These are phyloP conservation scores for Globisporangium rhizosaccharum DNA, from an alignment of 352 stramenopile genomes.

Conservation along the genomic window DNA sequence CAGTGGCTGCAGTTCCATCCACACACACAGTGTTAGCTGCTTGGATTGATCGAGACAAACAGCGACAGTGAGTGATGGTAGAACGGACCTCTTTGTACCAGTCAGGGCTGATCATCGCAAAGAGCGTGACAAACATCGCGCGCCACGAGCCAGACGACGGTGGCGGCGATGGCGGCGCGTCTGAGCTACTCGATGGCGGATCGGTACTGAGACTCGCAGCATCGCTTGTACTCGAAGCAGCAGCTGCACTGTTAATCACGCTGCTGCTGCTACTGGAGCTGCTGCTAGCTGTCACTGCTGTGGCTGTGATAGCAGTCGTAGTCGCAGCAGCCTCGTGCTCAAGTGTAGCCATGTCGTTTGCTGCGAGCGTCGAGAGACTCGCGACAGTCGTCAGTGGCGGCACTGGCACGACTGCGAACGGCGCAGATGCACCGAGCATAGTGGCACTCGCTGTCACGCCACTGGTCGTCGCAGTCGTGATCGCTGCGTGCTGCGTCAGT, in stretches of 20 bases:
- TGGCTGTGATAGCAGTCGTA: neutral
- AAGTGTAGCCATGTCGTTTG: conserved; percentile 1
- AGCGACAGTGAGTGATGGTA: too few relatives aligned
- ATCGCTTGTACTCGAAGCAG: neutral
- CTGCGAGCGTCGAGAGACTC: conserved; percentile 6
- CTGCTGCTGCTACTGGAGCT: neutral
- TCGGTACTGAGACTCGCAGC: neutral
- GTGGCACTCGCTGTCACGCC: neutral
- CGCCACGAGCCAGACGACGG: conserved; percentile 33
- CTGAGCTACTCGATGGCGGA: neutral
- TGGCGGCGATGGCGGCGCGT: conserved; percentile 8
- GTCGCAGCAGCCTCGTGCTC: neutral
- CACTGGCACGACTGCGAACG: neutral
- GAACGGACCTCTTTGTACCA: conserved; percentile 35
- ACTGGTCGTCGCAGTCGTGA: neutral
- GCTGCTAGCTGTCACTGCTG: neutral
- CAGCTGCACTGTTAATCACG: neutral
- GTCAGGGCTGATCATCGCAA: conserved; percentile 57
- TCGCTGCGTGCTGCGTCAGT: neutral
- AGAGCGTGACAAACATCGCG: conserved; percentile 50
- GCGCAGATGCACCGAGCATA: neutral
- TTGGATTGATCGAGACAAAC: neutral
- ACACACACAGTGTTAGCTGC: neutral
- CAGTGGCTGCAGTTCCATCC: conserved; percentile 15
- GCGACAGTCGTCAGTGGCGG: conserved; percentile 7